phyloP scores from a whole-genome alignment of 2,329 filamentous ascomycete genomes.

The Apiospora arundinis region DNA sequence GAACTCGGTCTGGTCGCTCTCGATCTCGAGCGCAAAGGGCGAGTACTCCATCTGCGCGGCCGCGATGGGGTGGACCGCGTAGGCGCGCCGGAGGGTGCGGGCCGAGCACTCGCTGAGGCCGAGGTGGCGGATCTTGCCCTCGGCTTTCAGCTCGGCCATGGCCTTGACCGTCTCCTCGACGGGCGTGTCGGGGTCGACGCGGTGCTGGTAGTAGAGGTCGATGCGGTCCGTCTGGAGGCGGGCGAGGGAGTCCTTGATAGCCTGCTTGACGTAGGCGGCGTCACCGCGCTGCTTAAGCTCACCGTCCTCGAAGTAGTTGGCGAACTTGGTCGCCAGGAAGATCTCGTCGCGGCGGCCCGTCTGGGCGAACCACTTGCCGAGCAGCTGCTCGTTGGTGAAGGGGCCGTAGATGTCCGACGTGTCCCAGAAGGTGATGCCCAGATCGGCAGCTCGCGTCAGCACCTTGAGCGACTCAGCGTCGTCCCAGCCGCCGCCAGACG shows the following conservation, averaged over 20 bases:
- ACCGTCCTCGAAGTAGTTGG: constrained; percentile 38
- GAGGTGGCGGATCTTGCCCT: constrained; percentile 59
- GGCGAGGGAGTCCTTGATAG: constrained; percentile 46
- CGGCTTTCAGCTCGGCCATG: constrained; percentile 52
- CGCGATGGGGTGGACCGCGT: constrained; percentile 53
- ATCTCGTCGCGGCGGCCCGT: constrained; percentile 54
- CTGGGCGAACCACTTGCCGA: constrained; percentile 49
- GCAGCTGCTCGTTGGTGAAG: constrained; percentile 49
- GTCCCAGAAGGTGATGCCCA: constrained; percentile 39
- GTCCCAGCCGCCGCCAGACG: constrained; percentile 37
- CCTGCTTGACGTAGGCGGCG: constrained; percentile 36
- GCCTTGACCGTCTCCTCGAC: constrained; percentile 55
- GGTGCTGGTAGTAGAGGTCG: constrained; percentile 61
- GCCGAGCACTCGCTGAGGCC: constrained; percentile 56
- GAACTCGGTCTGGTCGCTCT: constrained; percentile 54
- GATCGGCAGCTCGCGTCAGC: constrained; percentile 34
- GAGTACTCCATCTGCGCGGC: constrained; percentile 60
- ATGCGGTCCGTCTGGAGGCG: constrained; percentile 57
- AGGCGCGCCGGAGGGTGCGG: constrained; percentile 53
- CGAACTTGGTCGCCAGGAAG: constrained; percentile 62
- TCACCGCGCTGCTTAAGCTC: constrained; percentile 31
- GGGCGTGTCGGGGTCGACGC: constrained; percentile 51
- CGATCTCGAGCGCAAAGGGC: constrained; percentile 63
- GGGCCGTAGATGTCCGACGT: constrained; percentile 42
- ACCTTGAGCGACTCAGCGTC: constrained; percentile 36